Evolutionary conservation across 257 asterid species (phyloP).

Genomic region (Ilex aquifolium): DNA sequence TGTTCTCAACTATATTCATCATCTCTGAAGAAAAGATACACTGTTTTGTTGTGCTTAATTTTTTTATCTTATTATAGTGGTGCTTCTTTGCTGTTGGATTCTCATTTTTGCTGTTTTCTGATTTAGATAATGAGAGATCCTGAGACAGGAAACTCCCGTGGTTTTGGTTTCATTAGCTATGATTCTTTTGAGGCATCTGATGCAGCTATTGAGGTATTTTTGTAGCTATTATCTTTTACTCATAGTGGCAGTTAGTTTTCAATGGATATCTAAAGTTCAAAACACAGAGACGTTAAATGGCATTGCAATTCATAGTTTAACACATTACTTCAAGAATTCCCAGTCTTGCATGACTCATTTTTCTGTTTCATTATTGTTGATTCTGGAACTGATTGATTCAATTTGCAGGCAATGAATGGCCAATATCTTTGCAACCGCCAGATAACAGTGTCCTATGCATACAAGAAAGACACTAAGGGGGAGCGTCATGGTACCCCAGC

Average conservation of each 20-base stretch:
- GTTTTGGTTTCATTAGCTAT: slow-evolving; percentile 92
- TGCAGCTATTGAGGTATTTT: slow-evolving; percentile 86
- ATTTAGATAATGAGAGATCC: slow-evolving; percentile 97
- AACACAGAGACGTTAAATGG: too few relatives aligned
- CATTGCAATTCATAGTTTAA: too few relatives aligned
- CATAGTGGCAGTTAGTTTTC: too few relatives aligned
- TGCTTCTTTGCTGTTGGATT: neutral
- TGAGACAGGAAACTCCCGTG: slow-evolving; percentile 92
- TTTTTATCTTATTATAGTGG: neutral
- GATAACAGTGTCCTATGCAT: slow-evolving; percentile 92
- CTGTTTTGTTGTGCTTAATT: too few relatives aligned
- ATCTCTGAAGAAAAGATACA: too few relatives aligned
- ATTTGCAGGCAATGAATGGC: slow-evolving; percentile 87
- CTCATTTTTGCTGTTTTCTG: slow-evolving; percentile 4
- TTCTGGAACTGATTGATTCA: too few relatives aligned
- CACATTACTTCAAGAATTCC: too few relatives aligned
- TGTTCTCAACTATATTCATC: too few relatives aligned
- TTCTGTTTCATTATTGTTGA: too few relatives aligned
- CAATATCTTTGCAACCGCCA: slow-evolving; percentile 96
- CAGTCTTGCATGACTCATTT: too few relatives aligned
- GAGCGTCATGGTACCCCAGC: slow-evolving; percentile 99
- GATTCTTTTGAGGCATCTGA: slow-evolving; percentile 99
- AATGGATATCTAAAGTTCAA: too few relatives aligned
- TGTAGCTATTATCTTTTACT: neutral
- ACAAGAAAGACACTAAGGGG: slow-evolving; percentile 97